A percentile compares a stretch with the other conserved stretches of the same genome.
These are phyloP conservation scores for Cetraspora pellucida DNA, from an alignment of 192 early-diverging fungal genomes.

Conservation along the genomic window DNA sequence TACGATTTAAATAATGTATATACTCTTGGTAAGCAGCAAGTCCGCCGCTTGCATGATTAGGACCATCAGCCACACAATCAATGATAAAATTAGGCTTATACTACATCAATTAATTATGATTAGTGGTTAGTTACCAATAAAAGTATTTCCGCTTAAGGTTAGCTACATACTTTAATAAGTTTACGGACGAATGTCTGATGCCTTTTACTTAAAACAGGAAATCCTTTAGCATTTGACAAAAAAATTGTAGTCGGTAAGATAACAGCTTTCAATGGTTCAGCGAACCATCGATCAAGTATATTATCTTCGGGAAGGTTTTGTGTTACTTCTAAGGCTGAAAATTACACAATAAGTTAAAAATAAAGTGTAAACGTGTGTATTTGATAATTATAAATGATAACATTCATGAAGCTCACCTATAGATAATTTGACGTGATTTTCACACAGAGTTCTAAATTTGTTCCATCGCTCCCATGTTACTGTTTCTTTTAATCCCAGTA, in stretches of 20 bases:
- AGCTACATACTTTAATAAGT: conserved; percentile 44
- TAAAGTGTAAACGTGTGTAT: too few relatives aligned
- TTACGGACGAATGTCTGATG: conserved; percentile 72
- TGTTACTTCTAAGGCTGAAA: conserved; percentile 60
- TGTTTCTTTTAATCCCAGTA: conserved; percentile 35
- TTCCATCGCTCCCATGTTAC: conserved; percentile 82
- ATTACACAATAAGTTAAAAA: too few relatives aligned
- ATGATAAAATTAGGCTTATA: conserved; percentile 38
- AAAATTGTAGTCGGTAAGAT: conserved; percentile 77
- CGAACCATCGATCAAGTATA: conserved; percentile 69
- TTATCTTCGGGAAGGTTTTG: conserved; percentile 52
- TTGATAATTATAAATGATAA: too few relatives aligned
- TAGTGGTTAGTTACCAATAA: neutral
- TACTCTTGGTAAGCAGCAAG: conserved; percentile 74
- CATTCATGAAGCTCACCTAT: conserved; percentile 42
- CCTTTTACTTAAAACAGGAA: conserved; percentile 80
- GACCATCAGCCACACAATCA: conserved; percentile 38
- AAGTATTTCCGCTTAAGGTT: neutral
- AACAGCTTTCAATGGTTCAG: conserved; percentile 83
- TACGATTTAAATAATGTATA: conserved; percentile 72
- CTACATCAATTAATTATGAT: neutral
- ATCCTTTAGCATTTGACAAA: conserved; percentile 76
- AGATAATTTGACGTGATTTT: conserved; percentile 65
- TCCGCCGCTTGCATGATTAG: conserved; percentile 42
- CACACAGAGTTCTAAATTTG: conserved; percentile 67